A percentile compares a stretch with the other conserved stretches of the same genome.
phyloP scores from a whole-genome alignment of 345 rosid genomes.

The Syzygium jambos region DNA sequence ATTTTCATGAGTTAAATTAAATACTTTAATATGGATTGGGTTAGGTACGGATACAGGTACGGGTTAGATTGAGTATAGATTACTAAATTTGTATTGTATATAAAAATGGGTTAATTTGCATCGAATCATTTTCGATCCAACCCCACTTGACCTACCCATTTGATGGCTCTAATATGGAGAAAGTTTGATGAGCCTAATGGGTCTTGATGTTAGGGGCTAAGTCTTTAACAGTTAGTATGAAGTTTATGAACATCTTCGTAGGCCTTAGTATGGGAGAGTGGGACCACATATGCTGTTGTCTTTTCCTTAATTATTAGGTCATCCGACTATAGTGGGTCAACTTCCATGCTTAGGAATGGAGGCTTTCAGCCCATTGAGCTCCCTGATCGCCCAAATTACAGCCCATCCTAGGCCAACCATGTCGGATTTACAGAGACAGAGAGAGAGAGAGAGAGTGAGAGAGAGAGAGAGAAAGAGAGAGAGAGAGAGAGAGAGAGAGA shows the following conservation, averaged over 20 bases:
- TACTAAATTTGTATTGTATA: too few relatives aligned
- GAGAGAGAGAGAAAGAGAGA: background rate
- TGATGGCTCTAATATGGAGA: background rate
- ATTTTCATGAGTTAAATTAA: too few relatives aligned
- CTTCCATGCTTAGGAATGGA: background rate
- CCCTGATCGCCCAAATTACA: background rate
- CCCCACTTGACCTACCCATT: too few relatives aligned
- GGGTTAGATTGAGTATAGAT: too few relatives aligned
- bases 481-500: background rate
- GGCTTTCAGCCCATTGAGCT: background rate
- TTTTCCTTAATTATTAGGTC: background rate
- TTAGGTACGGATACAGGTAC: too few relatives aligned
- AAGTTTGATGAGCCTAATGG: background rate
- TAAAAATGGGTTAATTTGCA: too few relatives aligned
- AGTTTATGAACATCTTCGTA: background rate
- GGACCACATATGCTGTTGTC: background rate
- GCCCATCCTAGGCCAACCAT: background rate
- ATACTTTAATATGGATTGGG: too few relatives aligned
- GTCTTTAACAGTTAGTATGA: background rate
- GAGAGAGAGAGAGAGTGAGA: background rate
- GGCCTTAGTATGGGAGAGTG: background rate
- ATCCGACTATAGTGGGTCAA: background rate
- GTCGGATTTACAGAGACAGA: background rate
- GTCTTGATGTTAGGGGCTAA: background rate
- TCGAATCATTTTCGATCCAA: too few relatives aligned